Percentiles rank a stretch among this genome's conserved stretches.
Conservation (phyloP, 169 alveolate species). For the Plasmodium gaboni region DNA sequence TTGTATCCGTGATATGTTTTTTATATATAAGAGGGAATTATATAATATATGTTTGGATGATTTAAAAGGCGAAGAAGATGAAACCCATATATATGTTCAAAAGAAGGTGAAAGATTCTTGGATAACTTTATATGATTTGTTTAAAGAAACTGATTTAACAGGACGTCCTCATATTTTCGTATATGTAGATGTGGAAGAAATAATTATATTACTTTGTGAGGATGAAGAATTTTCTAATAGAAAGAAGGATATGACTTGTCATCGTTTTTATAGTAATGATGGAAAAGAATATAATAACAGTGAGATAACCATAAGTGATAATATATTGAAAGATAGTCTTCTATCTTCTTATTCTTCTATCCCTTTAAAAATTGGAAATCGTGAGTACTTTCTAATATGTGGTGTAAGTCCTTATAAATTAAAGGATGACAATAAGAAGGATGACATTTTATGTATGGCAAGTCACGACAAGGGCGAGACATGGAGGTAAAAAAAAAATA, state of each 20-base stretch:
- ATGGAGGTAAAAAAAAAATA: slow-evolving; percentile 18
- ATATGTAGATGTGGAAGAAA: background rate
- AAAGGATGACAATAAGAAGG: background rate
- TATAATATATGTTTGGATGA: slow-evolving; percentile 9
- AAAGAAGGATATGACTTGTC: background rate
- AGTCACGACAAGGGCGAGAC: slow-evolving; percentile 26
- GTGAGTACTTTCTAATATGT: background rate
- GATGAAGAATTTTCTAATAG: background rate
- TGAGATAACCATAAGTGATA: background rate
- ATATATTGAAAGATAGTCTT: background rate
- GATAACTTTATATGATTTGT: background rate
- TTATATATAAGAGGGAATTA: background rate
- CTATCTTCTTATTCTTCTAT: background rate
- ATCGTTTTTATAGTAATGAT: background rate
- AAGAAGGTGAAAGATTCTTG: background rate
- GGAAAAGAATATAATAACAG: background rate
- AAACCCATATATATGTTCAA: slow-evolving; percentile 16
- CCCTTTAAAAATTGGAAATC: background rate
- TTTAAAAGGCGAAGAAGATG: background rate
- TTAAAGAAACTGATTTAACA: background rate
- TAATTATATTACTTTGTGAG: slow-evolving; percentile 19
- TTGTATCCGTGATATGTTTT: background rate
- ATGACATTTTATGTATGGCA: slow-evolving; percentile 10
- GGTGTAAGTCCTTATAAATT: background rate
- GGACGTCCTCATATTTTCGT: background rate